Conservation (phyloP, 1,284 basidiomycete genomes). For the Fomes fomentarius region DNA sequence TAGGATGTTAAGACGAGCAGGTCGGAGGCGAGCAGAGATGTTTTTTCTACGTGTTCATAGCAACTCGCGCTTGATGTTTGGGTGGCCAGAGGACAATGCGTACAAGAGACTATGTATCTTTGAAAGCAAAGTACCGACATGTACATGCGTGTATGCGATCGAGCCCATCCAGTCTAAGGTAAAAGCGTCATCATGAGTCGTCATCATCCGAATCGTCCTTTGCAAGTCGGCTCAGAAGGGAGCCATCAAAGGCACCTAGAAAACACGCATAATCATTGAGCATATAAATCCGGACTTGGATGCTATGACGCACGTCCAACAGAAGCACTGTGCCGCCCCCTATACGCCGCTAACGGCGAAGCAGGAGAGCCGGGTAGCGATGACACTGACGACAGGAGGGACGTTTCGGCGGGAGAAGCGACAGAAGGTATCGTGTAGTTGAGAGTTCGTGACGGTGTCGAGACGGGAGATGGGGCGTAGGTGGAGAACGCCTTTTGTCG, state of each 20-base stretch:
- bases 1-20: too few species aligned
- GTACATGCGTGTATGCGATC: neutral
- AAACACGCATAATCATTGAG: neutral
- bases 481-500: constrained; percentile 55
- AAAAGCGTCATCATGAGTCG: constrained; percentile 5
- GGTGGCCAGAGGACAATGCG: neutral
- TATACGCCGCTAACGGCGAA: constrained; percentile 28
- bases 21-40: neutral
- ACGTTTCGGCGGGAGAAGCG: constrained; percentile 21
- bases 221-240: constrained; percentile 26
- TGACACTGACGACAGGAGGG: constrained; percentile 23
- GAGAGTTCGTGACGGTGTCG: constrained; percentile 48
- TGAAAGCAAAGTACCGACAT: neutral
- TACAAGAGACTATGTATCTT: neutral
- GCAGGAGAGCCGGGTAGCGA: constrained; percentile 23
- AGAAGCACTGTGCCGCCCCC: constrained; percentile 24
- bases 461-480: constrained; percentile 53
- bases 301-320: constrained; percentile 23
- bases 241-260: constrained; percentile 28
- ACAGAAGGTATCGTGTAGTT: constrained; percentile 27
- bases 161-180: neutral
- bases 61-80: neutral
- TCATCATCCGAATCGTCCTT: constrained; percentile 29
- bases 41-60: neutral
- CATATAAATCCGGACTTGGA: neutral